Conservation (phyloP, 2,329 filamentous ascomycete genomes). For the Sarocladium oryzae region DNA sequence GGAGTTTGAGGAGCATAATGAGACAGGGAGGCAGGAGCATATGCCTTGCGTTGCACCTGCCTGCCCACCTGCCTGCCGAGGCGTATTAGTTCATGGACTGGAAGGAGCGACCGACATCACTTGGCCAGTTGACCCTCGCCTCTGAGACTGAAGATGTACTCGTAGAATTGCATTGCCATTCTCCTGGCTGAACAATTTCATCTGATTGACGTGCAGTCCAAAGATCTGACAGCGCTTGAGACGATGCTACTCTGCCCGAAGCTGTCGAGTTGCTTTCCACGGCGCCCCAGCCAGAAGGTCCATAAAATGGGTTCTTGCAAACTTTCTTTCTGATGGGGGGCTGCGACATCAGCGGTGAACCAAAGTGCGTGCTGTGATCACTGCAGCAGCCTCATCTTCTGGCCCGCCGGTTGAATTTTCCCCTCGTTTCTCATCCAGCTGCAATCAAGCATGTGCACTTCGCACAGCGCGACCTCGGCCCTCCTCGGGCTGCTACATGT, state of each 20-base stretch:
- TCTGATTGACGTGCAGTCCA: too few species aligned
- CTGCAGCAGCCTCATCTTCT: neutral
- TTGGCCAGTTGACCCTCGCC: too few species aligned
- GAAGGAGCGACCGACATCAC: neutral
- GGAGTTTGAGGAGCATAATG: neutral
- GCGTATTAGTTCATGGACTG: too few species aligned
- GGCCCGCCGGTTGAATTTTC: neutral
- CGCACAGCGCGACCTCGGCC: neutral
- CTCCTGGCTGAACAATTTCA: too few species aligned
- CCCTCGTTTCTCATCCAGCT: neutral
- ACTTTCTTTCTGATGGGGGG: too few species aligned
- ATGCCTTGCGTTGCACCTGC: neutral
- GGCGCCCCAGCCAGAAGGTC: too few species aligned
- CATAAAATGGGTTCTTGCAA: too few species aligned
- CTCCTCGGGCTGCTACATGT: neutral
- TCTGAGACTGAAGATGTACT: too few species aligned
- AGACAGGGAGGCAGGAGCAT: neutral
- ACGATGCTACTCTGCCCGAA: too few species aligned
- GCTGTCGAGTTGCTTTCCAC: too few species aligned
- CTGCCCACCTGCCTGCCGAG: neutral
- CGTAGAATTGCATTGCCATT: too few species aligned
- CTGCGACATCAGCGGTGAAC: conserved; percentile 4
- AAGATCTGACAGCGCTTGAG: too few species aligned
- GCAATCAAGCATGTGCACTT: neutral
- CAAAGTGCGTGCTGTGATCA: neutral